Base-by-base conservation (phyloP, 768 basidiomycete species). In the Podaxis pistillaris region DNA sequence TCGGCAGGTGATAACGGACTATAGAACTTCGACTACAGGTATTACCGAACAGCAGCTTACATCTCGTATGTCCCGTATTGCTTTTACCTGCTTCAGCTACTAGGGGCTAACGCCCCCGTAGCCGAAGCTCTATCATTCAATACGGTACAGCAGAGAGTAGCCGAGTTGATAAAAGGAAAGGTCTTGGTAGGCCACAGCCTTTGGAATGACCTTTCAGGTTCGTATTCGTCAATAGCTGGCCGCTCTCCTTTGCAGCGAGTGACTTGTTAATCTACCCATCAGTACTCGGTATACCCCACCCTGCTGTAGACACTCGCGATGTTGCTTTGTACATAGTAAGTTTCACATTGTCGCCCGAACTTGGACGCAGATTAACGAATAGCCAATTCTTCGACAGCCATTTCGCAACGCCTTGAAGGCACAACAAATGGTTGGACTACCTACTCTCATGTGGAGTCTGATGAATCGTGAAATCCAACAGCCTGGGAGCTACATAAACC, bases 251-350 rank as follows among this genome's bases (percentile, higher is more conserved):
- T 33, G 33, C 7, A 33, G 8, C 33, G 9, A 33, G 38, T 65
- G 50, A 65, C 52, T 33, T 40, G 55, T 28, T 40, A 56, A 46
- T 38, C 44, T 49, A 24, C 53, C 59, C 60, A 33, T 50, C 68
- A 91, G 91, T 93, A 17, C 81, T 93, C 57, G 91, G 91, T 17
- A 86, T 93, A 63, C 89, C 90, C 15, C 91, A 93, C 73, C 83
- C 87, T 37, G 90, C 91, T 15, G 87, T 89, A 7, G 79, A 81
- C 54, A 93, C 92, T 12, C 84, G 92, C 56, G 92, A 94, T 70
- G 90, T 92, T 58, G 91, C 86, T 3, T 75, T 94, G 36, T 94
- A 91, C 73, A 83, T 79, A 73, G 83, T 82, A 63, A 41, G 69
- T 51, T 56, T 44, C 60, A 62, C 61, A 58, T 49, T 6, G 46